Base-by-base conservation (phyloP, 768 basidiomycete genomes). In the Fibroporia radiculosa region DNA sequence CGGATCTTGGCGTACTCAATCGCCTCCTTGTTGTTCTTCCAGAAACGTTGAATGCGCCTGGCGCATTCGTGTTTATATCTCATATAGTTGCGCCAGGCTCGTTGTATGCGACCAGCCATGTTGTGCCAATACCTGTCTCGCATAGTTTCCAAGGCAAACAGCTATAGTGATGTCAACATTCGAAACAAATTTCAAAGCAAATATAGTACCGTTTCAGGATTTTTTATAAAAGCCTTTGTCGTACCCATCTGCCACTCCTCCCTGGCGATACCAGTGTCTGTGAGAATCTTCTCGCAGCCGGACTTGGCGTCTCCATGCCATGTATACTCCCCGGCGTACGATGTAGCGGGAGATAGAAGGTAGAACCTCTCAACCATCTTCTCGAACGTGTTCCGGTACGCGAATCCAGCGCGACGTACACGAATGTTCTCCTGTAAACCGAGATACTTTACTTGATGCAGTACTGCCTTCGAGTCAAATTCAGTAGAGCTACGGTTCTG, bases 171-270 rank as follows among this genome's bases (percentile, higher is more conserved):
- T 31, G 20, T 53, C 35, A 43, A 46, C n/a, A 18, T 39, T 19
- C n/a, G 37, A 47, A 25, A 26, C 38, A 5, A 43, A 41, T 16
- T 7, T 23, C 8, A 35, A 6, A 16, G 24, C 20, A 38, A 46
- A 19, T 32, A 11, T 60, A 80, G 51, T 62, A 93, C 90, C 16
- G 95, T 98, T 64, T 98, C 96, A 0, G 96, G 96, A 59, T 93
- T 97, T 73, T 98, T 98, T 66, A 99, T 98, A 64, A 99, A 99
- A 0, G 95, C 95, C 59, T 99, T 98, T 1, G 93, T 96, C 3
- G 84, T 80, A 42, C 96, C 96, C 93, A 98, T 96, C 64, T 99
- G 96, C 96, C 96, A 99, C 62, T 99, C 95, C 40, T 98, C 95
- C 56, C 80, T 84, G 5, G 89, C 78, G 55, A 99, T 98, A 22